Base-by-base conservation (phyloP, 2,329 filamentous ascomycete genomes). In the Ophiostoma quercus region DNA sequence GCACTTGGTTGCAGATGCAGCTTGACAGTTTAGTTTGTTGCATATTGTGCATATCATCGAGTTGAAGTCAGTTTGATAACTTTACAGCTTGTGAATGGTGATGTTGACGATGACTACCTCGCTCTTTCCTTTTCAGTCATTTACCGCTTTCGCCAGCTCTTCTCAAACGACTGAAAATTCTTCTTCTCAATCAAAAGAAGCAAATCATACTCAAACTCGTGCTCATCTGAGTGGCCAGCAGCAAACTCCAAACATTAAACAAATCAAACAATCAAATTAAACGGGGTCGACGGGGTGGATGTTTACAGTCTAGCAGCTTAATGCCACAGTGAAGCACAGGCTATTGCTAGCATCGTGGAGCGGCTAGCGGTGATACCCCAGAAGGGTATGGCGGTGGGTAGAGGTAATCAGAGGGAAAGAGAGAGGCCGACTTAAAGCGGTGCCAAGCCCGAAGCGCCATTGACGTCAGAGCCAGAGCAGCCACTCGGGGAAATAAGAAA, bases 371-470 rank as follows among this genome's bases (percentile, higher is more conserved):
- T 9, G 47, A 51, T 51, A 9, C 16, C 47, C 47, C 47, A 51
- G 43, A 47, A 47, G 43, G 43, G 43, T 6, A 54, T 54, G 47
- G 47, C 14, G 47, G 51, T 57, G 51, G n/a, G 51, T 57, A 57
- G 51, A 12, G 51, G 51, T 14, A 57, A 57, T 9, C 12, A 7
- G 7, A 41, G 7, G 4, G 7, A 2, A 16, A 47, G 16, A 47
- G 25, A 22, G 7, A 16, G 12, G 43, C 43, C 22, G 22, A 43
- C 39, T 47, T 47, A 9, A n/a, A 66, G 34, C 39, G 65, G 12
- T 22, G 37, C 65, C 65, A 66, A 66, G 65, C 34, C 34, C 65
- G 65, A 14, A 29, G 65, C 37, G 65, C 37, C 65, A 66, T 66
- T 66, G 65, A 47, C 65, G 65, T 66, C 65, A 66, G 65, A 60